Evolutionary conservation across 2,329 filamentous ascomycete genomes (phyloP).

Genomic region (Magnaporthales sp.): DNA sequence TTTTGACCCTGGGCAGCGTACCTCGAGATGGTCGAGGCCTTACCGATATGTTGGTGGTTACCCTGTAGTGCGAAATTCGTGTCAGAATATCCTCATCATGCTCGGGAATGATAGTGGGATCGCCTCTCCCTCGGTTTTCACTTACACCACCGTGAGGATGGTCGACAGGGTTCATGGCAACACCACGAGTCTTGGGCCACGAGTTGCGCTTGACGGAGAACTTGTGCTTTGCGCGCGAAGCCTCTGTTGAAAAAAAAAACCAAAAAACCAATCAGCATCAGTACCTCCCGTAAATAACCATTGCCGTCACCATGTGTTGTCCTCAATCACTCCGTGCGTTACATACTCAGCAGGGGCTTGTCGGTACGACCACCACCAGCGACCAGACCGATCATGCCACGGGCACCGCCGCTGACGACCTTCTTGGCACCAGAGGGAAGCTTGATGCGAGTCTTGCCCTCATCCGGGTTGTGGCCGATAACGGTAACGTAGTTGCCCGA

Average conservation of each 20-base stretch:
- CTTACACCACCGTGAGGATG: constrained; percentile 90
- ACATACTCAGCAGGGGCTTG: constrained; percentile 92
- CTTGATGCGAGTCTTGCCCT: constrained; percentile 99
- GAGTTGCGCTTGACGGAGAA: constrained; percentile 99
- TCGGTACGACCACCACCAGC: constrained; percentile 99
- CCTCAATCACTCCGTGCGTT: not conserved
- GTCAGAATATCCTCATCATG: constrained; percentile 27
- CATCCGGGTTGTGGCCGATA: constrained; percentile 94
- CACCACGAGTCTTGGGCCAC: constrained; percentile 99
- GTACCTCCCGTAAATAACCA: not conserved
- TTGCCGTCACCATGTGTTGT: not conserved
- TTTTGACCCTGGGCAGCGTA: constrained; percentile 98
- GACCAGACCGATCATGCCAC: constrained; percentile 99
- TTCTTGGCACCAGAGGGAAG: constrained; percentile 99
- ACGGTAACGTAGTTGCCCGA: constrained; percentile 99
- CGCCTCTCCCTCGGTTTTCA: constrained; percentile 17
- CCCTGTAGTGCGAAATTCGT: constrained; percentile 40
- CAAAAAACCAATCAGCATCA: constrained; percentile 27
- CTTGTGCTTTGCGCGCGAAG: constrained; percentile 99
- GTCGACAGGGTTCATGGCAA: constrained; percentile 99
- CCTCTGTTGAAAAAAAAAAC: constrained; percentile 52
- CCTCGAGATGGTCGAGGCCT: constrained; percentile 98
- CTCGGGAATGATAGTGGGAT: not conserved
- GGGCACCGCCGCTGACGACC: constrained; percentile 82
- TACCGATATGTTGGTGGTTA: constrained; percentile 99